Conservation (phyloP, 2,329 filamentous ascomycete species). For the Diplodia scrobiculata region DNA sequence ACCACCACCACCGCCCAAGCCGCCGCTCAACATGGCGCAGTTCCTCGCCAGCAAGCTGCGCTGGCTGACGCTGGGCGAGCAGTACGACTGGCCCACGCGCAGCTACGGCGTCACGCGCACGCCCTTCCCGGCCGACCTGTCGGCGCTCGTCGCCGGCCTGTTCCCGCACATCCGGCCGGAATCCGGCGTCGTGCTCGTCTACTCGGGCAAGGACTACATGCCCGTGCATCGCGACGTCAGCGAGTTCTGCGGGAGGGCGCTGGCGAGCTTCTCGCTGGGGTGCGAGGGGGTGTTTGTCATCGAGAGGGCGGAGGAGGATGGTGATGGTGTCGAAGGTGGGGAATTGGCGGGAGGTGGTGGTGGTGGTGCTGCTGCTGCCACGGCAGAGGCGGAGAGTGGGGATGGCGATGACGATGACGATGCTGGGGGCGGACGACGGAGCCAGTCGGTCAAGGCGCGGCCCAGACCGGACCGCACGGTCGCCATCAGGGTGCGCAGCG, state of each 20-base stretch:
- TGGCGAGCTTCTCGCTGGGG: slow-evolving; percentile 87
- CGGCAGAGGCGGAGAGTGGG: neutral
- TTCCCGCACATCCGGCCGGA: slow-evolving; percentile 79
- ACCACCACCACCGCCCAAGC: slow-evolving; percentile 64
- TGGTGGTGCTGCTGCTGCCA: too few species aligned
- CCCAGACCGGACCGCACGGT: slow-evolving; percentile 39
- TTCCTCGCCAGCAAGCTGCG: slow-evolving; percentile 79
- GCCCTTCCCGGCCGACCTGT: slow-evolving; percentile 77
- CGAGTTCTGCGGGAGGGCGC: slow-evolving; percentile 73
- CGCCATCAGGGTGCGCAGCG: slow-evolving; percentile 71
- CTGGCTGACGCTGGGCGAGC: slow-evolving; percentile 91
- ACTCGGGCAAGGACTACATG: slow-evolving; percentile 85
- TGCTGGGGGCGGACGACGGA: slow-evolving; percentile 36
- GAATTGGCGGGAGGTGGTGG: too few species aligned
- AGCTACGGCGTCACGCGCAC: slow-evolving; percentile 69
- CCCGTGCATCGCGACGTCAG: slow-evolving; percentile 93
- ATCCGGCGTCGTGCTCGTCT: slow-evolving; percentile 92
- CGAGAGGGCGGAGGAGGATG: slow-evolving; percentile 55
- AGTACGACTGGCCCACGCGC: slow-evolving; percentile 94
- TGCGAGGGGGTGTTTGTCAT: slow-evolving; percentile 90
- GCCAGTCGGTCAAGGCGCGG: neutral
- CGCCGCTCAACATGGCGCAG: slow-evolving; percentile 62
- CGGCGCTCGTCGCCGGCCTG: slow-evolving; percentile 64
- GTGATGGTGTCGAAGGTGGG: neutral
- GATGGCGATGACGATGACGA: slow-evolving; percentile 41